Percentiles rank a stretch among this genome's conserved stretches.
Evolutionary conservation across 768 basidiomycete genomes (phyloP).

Genomic region (Macrolepiota albuminosa): DNA sequence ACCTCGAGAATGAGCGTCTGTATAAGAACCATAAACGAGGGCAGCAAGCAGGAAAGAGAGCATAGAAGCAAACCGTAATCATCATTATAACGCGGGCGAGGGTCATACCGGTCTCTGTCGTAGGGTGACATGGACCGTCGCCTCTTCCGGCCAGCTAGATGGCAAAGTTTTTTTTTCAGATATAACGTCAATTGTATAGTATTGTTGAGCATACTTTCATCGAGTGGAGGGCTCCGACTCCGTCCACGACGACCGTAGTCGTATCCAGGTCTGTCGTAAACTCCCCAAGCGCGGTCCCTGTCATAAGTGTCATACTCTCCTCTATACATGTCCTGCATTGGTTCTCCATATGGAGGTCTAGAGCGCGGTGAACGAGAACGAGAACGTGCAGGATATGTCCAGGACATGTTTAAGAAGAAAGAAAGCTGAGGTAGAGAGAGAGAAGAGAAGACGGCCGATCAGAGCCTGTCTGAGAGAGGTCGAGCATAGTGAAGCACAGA

Average conservation of each 20-base stretch:
- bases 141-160: slow-evolving; percentile 65
- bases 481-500: slow-evolving; percentile 93
- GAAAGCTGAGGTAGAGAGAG: slow-evolving; percentile 54
- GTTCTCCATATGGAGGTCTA: slow-evolving; percentile 53
- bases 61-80: slow-evolving; percentile 61
- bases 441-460: slow-evolving; percentile 58
- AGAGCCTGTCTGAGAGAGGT: slow-evolving; percentile 72
- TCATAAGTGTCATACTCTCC: slow-evolving; percentile 70
- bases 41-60: not conserved
- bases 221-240: slow-evolving; percentile 71
- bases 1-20: slow-evolving; percentile 63
- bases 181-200: slow-evolving; percentile 3
- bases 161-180: slow-evolving; percentile 4
- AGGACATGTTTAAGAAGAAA: slow-evolving; percentile 70
- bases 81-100: slow-evolving; percentile 76
- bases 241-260: slow-evolving; percentile 68
- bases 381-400: slow-evolving; percentile 78
- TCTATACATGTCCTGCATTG: slow-evolving; percentile 54
- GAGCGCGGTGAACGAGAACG: slow-evolving; percentile 78
- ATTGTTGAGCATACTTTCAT: slow-evolving; percentile 48
- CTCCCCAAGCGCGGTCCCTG: slow-evolving; percentile 65
- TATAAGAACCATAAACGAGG: slow-evolving; percentile 12
- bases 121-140: slow-evolving; percentile 78
- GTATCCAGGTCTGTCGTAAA: slow-evolving; percentile 64
- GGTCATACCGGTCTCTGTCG: slow-evolving; percentile 79